Evolutionary conservation across 495 filamentous ascomycete genomes (phyloP), one percentile per base, ranked within the genome.

Genomic region (Thozetella sp.): DNA sequence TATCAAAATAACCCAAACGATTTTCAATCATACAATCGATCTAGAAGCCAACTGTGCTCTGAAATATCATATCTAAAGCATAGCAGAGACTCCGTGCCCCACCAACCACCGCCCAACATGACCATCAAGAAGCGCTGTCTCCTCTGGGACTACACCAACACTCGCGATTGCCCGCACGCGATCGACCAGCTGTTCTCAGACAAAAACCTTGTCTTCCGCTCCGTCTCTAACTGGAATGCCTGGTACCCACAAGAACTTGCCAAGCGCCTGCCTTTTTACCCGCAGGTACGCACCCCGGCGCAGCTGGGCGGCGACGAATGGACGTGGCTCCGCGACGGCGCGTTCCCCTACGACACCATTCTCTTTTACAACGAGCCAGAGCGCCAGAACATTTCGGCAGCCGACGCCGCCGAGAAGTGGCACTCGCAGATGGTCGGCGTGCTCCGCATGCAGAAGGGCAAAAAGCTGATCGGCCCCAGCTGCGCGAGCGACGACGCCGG

Each of bases 321-420:
- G 76, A 53, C 60, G 1, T 68, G 55, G 20, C 69, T 77, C 34
- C 54, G 67, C 37, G 60, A 48, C 61, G 24, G 57, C 65, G 12
- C 63, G 67, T 4, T 59, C 67, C 22, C 55, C 64, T 48, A 48
- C n/a, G n/a, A 11, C 11, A 72, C 74, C 22, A 68, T 82, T 4
- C 76, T 75, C 40, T 82, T 68, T 58, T 75, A 79, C 69, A 82
- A 82, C 60, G 78, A 80, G 61, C 79, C 79, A 6, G 76, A 82
- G 43, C 68, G 76, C 40, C 62, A 67, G 27, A 71, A 71, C 15
- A 76, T 80, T 17, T 65, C 66, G 2, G 65, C 78, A 0, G 63
- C 73, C 59, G 53, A 76, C 56, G 78, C 78, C 46, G 76, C 67
- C 37, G 65, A 73, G n/a, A 64, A 69, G 46, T 80, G 76, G 76